Conservation (phyloP, 208 protist species). For the Leishmania aethiopica region DNA sequence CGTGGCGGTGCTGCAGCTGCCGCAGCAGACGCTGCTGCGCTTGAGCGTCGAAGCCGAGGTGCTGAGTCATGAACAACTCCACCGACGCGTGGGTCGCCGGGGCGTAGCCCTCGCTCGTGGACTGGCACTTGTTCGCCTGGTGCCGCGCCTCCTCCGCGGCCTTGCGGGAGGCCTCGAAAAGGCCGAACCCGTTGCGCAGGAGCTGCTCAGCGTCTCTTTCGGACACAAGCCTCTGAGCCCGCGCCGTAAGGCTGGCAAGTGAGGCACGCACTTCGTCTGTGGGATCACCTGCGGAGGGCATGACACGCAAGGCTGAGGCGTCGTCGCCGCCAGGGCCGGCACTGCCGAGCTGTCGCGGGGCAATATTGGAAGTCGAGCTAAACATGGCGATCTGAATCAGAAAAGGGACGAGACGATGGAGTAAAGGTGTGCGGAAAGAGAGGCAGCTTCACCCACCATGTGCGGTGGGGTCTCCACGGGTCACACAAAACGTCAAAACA, state of each 20-base stretch:
- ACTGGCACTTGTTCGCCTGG: constrained; percentile 30
- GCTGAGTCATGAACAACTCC: constrained; percentile 83
- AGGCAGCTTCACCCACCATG: background rate
- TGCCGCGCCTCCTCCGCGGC: constrained; percentile 43
- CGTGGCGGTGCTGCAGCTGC: constrained; percentile 60
- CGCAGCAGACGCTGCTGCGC: constrained; percentile 85
- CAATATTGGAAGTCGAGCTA: constrained; percentile 15
- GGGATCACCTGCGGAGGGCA: constrained; percentile 40
- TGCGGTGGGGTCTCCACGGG: background rate
- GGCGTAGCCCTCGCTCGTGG: constrained; percentile 38
- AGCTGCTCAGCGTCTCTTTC: constrained; percentile 52
- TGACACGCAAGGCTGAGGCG: constrained; percentile 21
- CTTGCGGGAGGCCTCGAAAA: constrained; percentile 66
- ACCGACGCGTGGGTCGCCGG: constrained; percentile 63
- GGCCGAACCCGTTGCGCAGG: constrained; percentile 64
- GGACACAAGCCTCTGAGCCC: constrained; percentile 59
- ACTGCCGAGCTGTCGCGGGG: constrained; percentile 19
- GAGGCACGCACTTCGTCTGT: constrained; percentile 68
- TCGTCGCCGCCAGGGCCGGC: constrained; percentile 11
- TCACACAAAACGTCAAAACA: background rate
- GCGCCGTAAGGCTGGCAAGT: constrained; percentile 68
- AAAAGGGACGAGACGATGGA: background rate
- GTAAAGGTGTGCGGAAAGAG: background rate
- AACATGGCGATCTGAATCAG: constrained; percentile 20
- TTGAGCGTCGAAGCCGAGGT: constrained; percentile 78